A percentile compares a stretch with the other conserved stretches of the same genome.
Conservation (phyloP, 805 yeast species). For the Phaffomyces thermotolerans region DNA sequence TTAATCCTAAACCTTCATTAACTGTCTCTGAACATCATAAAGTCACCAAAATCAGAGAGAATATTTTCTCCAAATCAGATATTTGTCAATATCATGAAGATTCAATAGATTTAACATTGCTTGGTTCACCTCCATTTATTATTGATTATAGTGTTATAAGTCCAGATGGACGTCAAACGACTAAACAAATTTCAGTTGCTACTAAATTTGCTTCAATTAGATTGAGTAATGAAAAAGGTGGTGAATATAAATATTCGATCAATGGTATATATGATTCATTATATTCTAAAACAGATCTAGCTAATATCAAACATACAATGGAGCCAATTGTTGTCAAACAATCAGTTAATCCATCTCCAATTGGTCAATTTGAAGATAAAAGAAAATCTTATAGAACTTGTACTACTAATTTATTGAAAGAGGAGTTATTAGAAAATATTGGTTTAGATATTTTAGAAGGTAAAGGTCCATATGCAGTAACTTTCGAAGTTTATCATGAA, state of each 20-base stretch:
- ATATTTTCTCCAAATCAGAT: constrained; percentile 27
- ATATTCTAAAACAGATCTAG: constrained; percentile 39
- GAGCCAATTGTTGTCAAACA: constrained; percentile 38
- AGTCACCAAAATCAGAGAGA: constrained; percentile 17
- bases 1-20: constrained; percentile 40
- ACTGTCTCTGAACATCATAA: constrained; percentile 29
- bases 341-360: constrained; percentile 56
- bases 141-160: constrained; percentile 54
- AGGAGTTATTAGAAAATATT: constrained; percentile 40
- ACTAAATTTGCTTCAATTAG: constrained; percentile 43
- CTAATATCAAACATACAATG: constrained; percentile 22
- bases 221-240: constrained; percentile 40
- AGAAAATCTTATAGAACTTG: constrained; percentile 48
- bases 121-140: constrained; percentile 61
- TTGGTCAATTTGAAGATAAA: constrained; percentile 39
- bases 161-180: constrained; percentile 44
- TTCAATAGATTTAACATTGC: constrained; percentile 41
- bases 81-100: constrained; percentile 45
- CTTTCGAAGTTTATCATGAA: constrained; percentile 54
- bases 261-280: constrained; percentile 57
- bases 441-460: constrained; percentile 51
- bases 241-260: constrained; percentile 56
- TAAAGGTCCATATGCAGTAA: constrained; percentile 51
- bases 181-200: constrained; percentile 40
- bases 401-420: constrained; percentile 30